Conservation (phyloP, 1,139 yeast species). For the Pichia sp. region DNA sequence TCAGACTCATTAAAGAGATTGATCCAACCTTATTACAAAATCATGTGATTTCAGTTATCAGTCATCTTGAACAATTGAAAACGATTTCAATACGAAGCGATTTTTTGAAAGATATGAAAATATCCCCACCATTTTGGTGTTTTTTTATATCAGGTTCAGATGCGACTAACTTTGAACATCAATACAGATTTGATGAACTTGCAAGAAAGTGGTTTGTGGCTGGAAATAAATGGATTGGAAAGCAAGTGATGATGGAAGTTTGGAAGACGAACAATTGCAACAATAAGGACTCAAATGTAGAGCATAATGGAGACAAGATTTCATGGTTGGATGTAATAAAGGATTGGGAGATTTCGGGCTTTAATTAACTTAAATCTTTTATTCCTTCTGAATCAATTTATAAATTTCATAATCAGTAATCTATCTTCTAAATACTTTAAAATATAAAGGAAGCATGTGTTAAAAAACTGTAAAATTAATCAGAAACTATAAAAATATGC, state of each 20-base stretch:
- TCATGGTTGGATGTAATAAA: constrained; percentile 51
- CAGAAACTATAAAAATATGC: neutral
- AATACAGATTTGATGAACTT: constrained; percentile 29
- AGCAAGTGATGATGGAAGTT: constrained; percentile 47
- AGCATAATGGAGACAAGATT: constrained; percentile 29
- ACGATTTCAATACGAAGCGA: constrained; percentile 19
- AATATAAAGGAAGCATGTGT: neutral
- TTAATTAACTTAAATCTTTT: constrained; percentile 13
- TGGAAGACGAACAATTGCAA: constrained; percentile 43
- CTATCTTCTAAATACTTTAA: too few relatives aligned
- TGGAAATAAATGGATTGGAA: constrained; percentile 47
- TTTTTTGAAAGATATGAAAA: constrained; percentile 16
- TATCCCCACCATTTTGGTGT: constrained; percentile 42
- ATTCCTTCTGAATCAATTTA: too few relatives aligned
- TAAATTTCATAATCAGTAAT: neutral
- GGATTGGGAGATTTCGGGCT: constrained; percentile 43
- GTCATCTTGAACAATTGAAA: constrained; percentile 32
- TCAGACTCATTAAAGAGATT: constrained; percentile 39
- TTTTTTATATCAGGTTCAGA: constrained; percentile 46
- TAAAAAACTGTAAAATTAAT: neutral
- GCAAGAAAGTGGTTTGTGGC: constrained; percentile 32
- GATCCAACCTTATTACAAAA: constrained; percentile 33
- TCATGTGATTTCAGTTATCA: constrained; percentile 32
- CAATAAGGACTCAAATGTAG: constrained; percentile 23
- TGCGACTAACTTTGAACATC: constrained; percentile 28